Base-by-base conservation (phyloP, 2,329 filamentous ascomycete genomes). In the Cordyceps pruinosa region DNA sequence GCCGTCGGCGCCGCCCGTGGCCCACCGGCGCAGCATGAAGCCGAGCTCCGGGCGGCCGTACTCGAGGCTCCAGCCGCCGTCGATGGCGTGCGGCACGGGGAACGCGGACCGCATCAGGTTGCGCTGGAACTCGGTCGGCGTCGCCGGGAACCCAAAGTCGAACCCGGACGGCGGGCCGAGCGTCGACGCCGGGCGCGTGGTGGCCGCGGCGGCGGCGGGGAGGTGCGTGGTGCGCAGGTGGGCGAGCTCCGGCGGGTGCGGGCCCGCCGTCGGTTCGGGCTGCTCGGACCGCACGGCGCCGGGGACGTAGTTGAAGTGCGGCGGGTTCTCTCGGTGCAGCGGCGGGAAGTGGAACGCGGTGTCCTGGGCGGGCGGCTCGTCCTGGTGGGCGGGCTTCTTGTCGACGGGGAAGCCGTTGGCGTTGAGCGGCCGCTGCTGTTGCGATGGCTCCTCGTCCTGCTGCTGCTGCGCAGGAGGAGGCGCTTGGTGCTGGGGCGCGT, bases 101-200 rank as follows among this genome's bases (percentile, higher is more conserved):
- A 95, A 96, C 1, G 91, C 91, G 68, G 94, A 96, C 17, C 90
- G 88, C 85, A 96, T 93, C 50, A 95, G 76, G 64, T 84, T 90
- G 77, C 92, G 93, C 68, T 95, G 90, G 71, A 95, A 90, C 65
- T 92, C 86, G 1, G 89, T 92, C 8, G 91, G 90, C 26, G 90
- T 92, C 59, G 84, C 83, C 1, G 89, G 87, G 72, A 95, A 95
- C 19, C 90, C 90, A 67, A 89, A 89, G 65, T 89, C 85, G 65
- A 89, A 88, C n/a, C 81, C 82, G 0, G 79, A 79, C 1, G 81
- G 81, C 15, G 81, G 80, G 12, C 81, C 81, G 59, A 83, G 81
- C 2, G 80, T 82, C 47, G 79, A 82, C 1, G 77, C 81, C 1
- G 80, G 80, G 15, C 80, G 72, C 13, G n/a, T n/a, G 71, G 65